These are phyloP conservation scores for Podospora didyma DNA, from an alignment of 495 filamentous ascomycete genomes.

Conservation along the genomic window DNA sequence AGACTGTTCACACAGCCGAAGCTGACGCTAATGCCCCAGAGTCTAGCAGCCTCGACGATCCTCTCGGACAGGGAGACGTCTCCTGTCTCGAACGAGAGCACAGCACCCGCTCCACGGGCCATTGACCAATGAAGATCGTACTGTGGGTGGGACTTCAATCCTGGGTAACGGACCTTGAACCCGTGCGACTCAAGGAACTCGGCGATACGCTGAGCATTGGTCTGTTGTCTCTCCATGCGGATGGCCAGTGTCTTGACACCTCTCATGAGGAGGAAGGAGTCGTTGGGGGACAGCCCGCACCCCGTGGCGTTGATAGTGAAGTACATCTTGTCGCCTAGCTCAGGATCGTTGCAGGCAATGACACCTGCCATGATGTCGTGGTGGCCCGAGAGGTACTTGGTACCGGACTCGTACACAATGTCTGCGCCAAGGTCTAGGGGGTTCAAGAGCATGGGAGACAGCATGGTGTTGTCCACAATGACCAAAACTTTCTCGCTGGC, in stretches of 20 bases:
- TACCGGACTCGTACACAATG: conserved; percentile 94
- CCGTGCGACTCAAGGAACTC: conserved; percentile 87
- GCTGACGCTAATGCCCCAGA: conserved; percentile 94
- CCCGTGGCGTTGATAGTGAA: conserved; percentile 95
- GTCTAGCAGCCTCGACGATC: conserved; percentile 84
- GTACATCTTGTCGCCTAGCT: conserved; percentile 83
- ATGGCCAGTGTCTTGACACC: conserved; percentile 95
- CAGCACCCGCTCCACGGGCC: conserved; percentile 88
- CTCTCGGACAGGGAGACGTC: conserved; percentile 76
- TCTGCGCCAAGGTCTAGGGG: conserved; percentile 92
- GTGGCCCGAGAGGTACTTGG: conserved; percentile 96
- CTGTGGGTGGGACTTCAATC: conserved; percentile 89
- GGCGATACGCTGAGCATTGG: conserved; percentile 84
- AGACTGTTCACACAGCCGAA: conserved; percentile 98
- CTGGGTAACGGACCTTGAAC: conserved; percentile 92
- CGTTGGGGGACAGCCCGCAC: conserved; percentile 89
- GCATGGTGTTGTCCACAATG: conserved; percentile 96
- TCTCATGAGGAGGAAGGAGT: conserved; percentile 91
- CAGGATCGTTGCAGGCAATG: conserved; percentile 77
- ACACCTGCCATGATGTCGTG: conserved; percentile 99
- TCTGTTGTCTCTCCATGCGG: conserved; percentile 96
- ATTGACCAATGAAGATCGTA: conserved; percentile 94
- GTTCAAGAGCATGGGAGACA: conserved; percentile 87
- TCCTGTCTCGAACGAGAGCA: conserved; percentile 93
- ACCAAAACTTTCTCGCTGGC: conserved; percentile 80